A percentile compares a stretch with the other conserved stretches of the same genome.
phyloP scores from a whole-genome alignment of 352 stramenopile species.

The Globisporangium canariense region DNA sequence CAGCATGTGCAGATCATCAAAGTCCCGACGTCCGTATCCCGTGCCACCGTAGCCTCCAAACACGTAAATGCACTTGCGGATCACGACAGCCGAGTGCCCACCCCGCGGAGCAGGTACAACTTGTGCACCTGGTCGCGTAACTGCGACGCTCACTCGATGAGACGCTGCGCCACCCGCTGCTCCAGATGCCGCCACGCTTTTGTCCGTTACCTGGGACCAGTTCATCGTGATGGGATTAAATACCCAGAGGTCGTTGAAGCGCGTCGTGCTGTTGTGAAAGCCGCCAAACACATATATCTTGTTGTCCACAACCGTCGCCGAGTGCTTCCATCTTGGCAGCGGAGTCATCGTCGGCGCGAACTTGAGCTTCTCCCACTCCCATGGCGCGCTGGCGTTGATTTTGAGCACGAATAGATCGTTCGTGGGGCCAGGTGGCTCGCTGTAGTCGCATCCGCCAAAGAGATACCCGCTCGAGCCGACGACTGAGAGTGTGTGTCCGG shows the following conservation, averaged over 20 bases:
- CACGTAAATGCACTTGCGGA: constrained; percentile 85
- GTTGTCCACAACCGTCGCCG: constrained; percentile 81
- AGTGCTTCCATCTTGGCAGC: constrained; percentile 88
- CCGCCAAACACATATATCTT: constrained; percentile 94
- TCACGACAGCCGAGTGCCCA: constrained; percentile 86
- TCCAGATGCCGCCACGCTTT: constrained; percentile 48
- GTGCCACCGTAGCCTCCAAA: constrained; percentile 95
- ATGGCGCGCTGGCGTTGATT: constrained; percentile 60
- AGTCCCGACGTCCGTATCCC: constrained; percentile 90
- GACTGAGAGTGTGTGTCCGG: constrained; percentile 91
- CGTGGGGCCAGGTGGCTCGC: constrained; percentile 86
- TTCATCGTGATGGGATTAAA: constrained; percentile 93
- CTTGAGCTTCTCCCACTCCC: constrained; percentile 69
- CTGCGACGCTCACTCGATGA: constrained; percentile 19
- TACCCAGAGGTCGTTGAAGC: constrained; percentile 97
- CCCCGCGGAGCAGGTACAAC: constrained; percentile 79
- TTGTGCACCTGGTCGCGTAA: constrained; percentile 20
- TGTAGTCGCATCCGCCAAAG: constrained; percentile 92
- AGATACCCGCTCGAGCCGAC: constrained; percentile 88
- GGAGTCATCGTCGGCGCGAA: constrained; percentile 35
- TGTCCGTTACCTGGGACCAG: constrained; percentile 80
- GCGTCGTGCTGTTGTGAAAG: constrained; percentile 83
- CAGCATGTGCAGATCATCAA: constrained; percentile 92
- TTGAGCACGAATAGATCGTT: constrained; percentile 94
- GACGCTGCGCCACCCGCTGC: constrained; percentile 38